Base-by-base conservation (phyloP, 345 rosid genomes). In the Gossypium rotundifolium region DNA sequence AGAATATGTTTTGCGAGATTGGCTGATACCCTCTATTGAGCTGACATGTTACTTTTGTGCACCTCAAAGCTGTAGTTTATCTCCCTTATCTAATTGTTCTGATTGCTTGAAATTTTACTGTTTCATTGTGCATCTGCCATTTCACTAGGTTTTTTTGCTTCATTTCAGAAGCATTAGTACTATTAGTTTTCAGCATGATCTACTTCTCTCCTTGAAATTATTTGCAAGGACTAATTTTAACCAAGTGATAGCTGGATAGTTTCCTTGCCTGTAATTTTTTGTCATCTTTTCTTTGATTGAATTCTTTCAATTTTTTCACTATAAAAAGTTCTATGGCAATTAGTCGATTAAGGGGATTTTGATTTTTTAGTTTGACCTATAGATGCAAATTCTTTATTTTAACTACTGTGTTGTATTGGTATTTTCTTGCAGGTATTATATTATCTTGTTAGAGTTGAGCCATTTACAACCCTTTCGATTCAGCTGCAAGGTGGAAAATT, bases 401-500 rank as follows among this genome's bases (percentile, higher is more conserved):
- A 58, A 67, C 77, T 78, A 61, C 23, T 65, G 46, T 81, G n/a
- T 13, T 13, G 38, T 11, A 17, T 61, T 40, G 69, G n/a, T 65
- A 44, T 77, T 68, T 81, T 77, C 80, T 77, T 42, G 64, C 90
- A 95, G 99, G 97, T 95, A 49, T 79, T 95, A 73, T 88, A 95
- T 84, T 95, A 93, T 88, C 97, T 93, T 85, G 88, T 86, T 75
- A 86, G 99, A 87, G 88, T 89, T 73, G 99, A 95, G 74, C 99
- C 99, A 18, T 95, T 93, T 80, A 93, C 97, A 72, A 90, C 99
- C 29, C 86, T 95, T 77, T 91, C 98, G 76, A 89, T 95, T 80
- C 96, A 95, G 84, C 87, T 95, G 76, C 99, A 95, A 95, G 99
- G 97, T 82, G 98, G 98, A 77, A 93, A 93, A 84, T 93, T 93